These are phyloP conservation scores for Sarocladium kiliense DNA, from an alignment of 2,329 filamentous ascomycete species.

Conservation along the genomic window DNA sequence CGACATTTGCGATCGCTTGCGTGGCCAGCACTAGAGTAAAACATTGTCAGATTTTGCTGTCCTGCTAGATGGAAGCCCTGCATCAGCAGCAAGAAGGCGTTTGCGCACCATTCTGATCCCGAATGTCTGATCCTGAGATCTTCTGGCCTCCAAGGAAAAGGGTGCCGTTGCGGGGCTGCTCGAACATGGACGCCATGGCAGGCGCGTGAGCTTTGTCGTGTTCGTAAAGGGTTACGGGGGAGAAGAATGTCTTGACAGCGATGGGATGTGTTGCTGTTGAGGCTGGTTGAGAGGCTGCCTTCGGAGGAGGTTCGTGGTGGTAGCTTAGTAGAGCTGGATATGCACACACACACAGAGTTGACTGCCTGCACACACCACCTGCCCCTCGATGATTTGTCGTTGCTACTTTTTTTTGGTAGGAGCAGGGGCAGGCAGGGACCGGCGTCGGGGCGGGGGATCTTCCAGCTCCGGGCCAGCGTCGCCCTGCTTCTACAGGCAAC, in stretches of 20 bases:
- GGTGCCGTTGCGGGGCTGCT: slow-evolving; percentile 91
- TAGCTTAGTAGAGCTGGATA: slow-evolving; percentile 4
- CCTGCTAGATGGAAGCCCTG: slow-evolving; percentile 14
- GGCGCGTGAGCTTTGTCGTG: slow-evolving; percentile 16
- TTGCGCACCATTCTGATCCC: slow-evolving; percentile 83
- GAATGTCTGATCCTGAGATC: slow-evolving; percentile 93
- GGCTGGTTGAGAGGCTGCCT: background rate
- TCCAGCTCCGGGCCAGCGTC: background rate
- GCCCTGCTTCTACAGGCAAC: background rate
- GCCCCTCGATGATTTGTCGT: slow-evolving; percentile 10
- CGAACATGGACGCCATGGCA: slow-evolving; percentile 89
- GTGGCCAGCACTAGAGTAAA: slow-evolving; percentile 71
- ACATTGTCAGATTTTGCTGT: background rate
- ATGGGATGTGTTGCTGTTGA: background rate
- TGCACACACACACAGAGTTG: background rate
- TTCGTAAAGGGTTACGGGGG: background rate
- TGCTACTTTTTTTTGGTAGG: slow-evolving; percentile 7
- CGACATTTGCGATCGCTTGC: slow-evolving; percentile 95
- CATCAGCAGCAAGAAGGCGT: slow-evolving; percentile 8
- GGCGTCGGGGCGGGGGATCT: slow-evolving; percentile 3
- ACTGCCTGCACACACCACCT: slow-evolving; percentile 7
- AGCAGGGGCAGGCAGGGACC: background rate
- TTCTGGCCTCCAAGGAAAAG: slow-evolving; percentile 96
- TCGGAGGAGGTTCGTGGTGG: background rate
- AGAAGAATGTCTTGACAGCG: background rate